Evolutionary conservation across 345 rosid species (phyloP), one percentile per base, ranked within the genome.

Genomic region (Excoecaria cochinchinensis): DNA sequence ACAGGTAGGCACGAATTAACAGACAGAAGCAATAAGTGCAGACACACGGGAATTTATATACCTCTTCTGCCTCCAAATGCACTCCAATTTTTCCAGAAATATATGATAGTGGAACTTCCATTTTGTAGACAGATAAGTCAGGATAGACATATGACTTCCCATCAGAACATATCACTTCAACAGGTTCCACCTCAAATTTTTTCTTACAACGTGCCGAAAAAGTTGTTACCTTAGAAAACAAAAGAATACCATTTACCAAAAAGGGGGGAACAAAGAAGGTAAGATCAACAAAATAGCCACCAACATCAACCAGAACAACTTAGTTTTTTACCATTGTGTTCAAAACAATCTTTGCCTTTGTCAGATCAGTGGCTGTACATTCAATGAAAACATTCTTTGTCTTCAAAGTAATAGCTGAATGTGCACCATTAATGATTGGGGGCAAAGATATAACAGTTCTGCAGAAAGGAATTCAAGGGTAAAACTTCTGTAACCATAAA

Each of bases 331-430:
- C 98, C 94, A 95, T 86, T 78, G 98, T 91, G 84, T 90, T 95
- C 82, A 95, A 78, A 71, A 95, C 97, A 82, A 85, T 87, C 79
- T 87, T 93, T 76, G 99, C 99, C 91, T 92, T 93, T 5, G 96
- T 91, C 81, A 93, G 81, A 82, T 95, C 99, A 16, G 91, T 93
- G 68, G 97, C 98, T 22, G 98, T 93, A 81, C 99, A 95, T 78
- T 95, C 99, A 77, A 93, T 89, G 79, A 95, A 86, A 78, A 95
- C 92, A 84, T 93, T 95, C 85, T 89, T 91, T 36, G 99, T 95
- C 89, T 91, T 86, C 66, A 93, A 83, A 73, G 90, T 88, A 70
- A 95, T 93, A 71, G 98, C 98, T 40, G 97, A 95, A 83, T 93
- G 97, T 67, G 97, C 97, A 78, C 98, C 86, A 84, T 95, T 93